A percentile compares a stretch with the other conserved stretches of the same genome.
Evolutionary conservation across 1,284 basidiomycete species (phyloP).

Genomic region (Trametes pubescens): DNA sequence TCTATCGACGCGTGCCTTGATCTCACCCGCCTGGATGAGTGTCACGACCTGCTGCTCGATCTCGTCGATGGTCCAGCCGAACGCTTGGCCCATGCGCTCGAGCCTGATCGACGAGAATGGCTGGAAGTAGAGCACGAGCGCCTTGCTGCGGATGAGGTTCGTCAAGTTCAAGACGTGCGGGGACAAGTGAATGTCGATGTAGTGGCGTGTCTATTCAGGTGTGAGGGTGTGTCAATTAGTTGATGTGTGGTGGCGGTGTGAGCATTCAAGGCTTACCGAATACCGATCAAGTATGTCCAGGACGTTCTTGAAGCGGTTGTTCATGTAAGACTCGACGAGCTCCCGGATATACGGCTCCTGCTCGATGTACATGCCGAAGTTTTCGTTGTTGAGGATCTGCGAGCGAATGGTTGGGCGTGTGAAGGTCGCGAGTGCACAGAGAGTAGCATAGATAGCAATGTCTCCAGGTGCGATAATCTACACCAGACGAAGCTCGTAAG

Average conservation of each 20-base stretch:
- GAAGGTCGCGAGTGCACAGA: conserved; percentile 83
- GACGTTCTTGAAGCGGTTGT: conserved; percentile 82
- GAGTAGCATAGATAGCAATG: conserved; percentile 83
- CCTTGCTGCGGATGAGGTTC: conserved; percentile 71
- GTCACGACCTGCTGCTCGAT: conserved; percentile 75
- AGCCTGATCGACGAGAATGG: conserved; percentile 86
- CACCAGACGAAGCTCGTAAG: background rate
- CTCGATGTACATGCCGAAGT: conserved; percentile 82
- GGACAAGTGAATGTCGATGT: conserved; percentile 78
- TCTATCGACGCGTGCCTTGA: conserved; percentile 83
- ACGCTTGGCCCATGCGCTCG: conserved; percentile 80
- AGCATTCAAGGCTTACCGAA: conserved; percentile 58
- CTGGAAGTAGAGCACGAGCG: conserved; percentile 85
- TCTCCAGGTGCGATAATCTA: conserved; percentile 81
- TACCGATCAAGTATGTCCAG: conserved; percentile 76
- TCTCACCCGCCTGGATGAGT: conserved; percentile 78
- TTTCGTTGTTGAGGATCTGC: conserved; percentile 73
- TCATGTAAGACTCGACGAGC: conserved; percentile 83
- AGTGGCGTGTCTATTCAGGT: conserved; percentile 69
- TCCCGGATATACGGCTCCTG: conserved; percentile 87
- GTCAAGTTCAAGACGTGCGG: conserved; percentile 68
- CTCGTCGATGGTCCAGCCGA: conserved; percentile 80
- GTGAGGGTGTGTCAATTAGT: background rate
- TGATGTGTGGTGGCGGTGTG: background rate
- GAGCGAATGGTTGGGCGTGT: conserved; percentile 73